These are phyloP conservation scores for Lactarius vividus DNA, from an alignment of 768 basidiomycete species.

Conservation along the genomic window DNA sequence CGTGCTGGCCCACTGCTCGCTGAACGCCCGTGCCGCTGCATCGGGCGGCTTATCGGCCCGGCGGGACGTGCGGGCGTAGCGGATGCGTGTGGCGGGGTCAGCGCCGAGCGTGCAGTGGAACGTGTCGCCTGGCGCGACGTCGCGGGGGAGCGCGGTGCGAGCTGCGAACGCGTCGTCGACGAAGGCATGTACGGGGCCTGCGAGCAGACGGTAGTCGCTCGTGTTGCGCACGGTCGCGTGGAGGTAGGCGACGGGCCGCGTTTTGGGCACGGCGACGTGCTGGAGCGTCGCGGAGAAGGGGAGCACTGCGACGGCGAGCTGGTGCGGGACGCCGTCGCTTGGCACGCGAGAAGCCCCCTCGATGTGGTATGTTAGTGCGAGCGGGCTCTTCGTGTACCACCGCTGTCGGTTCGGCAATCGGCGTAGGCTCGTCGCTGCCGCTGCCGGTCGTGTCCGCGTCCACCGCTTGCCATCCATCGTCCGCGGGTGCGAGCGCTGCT, in stretches of 20 bases:
- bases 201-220: slow-evolving; percentile 54
- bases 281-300: slow-evolving; percentile 46
- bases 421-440: neutral
- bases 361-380: slow-evolving; percentile 51
- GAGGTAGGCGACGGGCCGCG: slow-evolving; percentile 50
- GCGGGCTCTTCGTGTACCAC: slow-evolving; percentile 53
- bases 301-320: slow-evolving; percentile 50
- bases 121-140: slow-evolving; percentile 48
- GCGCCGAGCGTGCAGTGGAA: slow-evolving; percentile 56
- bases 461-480: slow-evolving; percentile 1
- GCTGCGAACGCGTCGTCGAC: slow-evolving; percentile 57
- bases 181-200: slow-evolving; percentile 54
- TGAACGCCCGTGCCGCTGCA: slow-evolving; percentile 40
- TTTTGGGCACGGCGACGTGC: slow-evolving; percentile 50
- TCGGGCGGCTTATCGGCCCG: slow-evolving; percentile 32
- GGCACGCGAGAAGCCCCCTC: slow-evolving; percentile 50
- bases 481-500: neutral
- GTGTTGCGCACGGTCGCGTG: slow-evolving; percentile 48
- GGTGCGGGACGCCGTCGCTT: slow-evolving; percentile 53
- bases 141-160: slow-evolving; percentile 47
- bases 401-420: slow-evolving; percentile 39
- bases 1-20: slow-evolving; percentile 44
- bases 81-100: slow-evolving; percentile 34
- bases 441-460: neutral
- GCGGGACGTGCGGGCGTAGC: slow-evolving; percentile 42